Evolutionary conservation across 1,284 basidiomycete genomes (phyloP), one percentile per base, ranked within the genome.

Genomic region (Inonotus obliquus): DNA sequence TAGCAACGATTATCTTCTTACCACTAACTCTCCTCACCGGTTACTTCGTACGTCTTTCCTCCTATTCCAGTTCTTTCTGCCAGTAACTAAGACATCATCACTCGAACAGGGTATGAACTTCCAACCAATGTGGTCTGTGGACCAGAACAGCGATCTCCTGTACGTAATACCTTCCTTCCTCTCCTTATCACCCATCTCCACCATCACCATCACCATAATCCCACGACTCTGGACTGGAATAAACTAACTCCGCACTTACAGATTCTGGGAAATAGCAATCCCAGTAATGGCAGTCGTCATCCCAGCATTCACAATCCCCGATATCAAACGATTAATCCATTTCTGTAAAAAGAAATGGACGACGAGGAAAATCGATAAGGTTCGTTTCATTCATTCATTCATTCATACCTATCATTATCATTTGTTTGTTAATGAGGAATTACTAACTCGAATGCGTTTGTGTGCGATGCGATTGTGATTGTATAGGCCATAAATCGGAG

Each of bases 11-110:
- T 67, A 83, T 88, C 66, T 89, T 85, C 74, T 71, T 89, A 14
- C 87, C 87, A 0, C 70, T 89, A 25, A 88, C 86, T 1, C 76
- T 89, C 29, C 75, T 91, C 17, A 86, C 86, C 17, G 86, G 87
- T 45, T 89, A 89, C 72, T 89, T 89, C 67, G 84, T 85, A 69
- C 65, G 82, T 76, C 39, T 37, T 54, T 38, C 23, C 45, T 45
- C 35, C 62, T 35, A 1, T 13, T 49, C 19, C 41, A 13, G 14
- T 4, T 45, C 5, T 14, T 45, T 45, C 21, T 45, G 21, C 41
- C 3, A 17, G 14, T 14, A 17, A 25, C 48, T 25, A 7, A 49
- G 27, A 6, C 13, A 25, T 25, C 7, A 21, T n/a, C 21, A 29
- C 60, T 63, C 23, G n/a, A 37, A 39, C 66, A 87, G 81, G 85